A percentile compares a stretch with the other conserved stretches of the same genome.
phyloP scores from a whole-genome alignment of 2,329 filamentous ascomycete species.

The Sclerotinia borealis region DNA sequence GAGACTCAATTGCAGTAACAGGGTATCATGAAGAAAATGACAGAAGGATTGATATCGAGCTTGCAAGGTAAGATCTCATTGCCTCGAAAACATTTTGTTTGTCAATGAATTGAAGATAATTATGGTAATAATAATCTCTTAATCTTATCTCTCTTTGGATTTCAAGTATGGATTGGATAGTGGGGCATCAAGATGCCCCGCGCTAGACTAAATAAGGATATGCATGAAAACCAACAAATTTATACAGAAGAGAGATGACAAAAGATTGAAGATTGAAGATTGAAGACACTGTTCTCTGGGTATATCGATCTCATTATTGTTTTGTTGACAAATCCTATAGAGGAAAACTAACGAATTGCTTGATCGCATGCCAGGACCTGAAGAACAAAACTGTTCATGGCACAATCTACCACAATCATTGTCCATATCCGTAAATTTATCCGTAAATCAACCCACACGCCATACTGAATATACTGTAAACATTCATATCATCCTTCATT shows the following conservation, averaged over 20 bases:
- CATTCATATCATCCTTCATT: conserved; percentile 26
- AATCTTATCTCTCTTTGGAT: conserved; percentile 1
- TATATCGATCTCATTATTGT: neutral
- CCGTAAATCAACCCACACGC: conserved; percentile 32
- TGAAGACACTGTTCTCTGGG: neutral
- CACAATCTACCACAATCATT: conserved; percentile 5
- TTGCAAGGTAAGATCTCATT: neutral
- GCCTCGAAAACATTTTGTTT: neutral
- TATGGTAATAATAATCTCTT: too few species aligned
- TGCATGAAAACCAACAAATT: neutral
- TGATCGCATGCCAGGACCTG: neutral
- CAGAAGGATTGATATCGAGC: neutral
- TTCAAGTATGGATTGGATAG: neutral
- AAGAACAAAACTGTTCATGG: conserved; percentile 4
- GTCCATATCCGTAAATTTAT: conserved; percentile 31
- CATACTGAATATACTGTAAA: conserved; percentile 28
- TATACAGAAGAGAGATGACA: neutral
- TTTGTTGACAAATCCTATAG: neutral
- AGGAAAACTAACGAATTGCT: neutral
- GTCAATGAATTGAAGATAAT: neutral
- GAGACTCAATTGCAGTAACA: neutral
- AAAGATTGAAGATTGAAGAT: neutral
- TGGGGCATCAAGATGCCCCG: conserved; percentile 8
- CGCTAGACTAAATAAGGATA: conserved; percentile 3
- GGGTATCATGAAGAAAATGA: neutral